Percentiles rank a stretch among this genome's conserved stretches.
Conservation (phyloP, 1,284 basidiomycete genomes). For the Ustilago vetiveriae region DNA sequence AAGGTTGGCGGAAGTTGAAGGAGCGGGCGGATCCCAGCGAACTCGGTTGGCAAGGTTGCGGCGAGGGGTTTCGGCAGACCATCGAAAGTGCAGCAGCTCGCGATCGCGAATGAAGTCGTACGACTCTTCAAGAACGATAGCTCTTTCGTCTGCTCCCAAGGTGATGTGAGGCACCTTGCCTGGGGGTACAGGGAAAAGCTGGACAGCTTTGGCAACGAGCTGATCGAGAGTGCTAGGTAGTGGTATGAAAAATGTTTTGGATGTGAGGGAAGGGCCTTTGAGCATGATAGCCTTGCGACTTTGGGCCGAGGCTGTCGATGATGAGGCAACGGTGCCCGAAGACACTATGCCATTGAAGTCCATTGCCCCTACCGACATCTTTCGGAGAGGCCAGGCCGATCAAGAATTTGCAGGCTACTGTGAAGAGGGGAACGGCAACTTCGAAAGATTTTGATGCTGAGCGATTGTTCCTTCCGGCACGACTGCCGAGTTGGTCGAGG, state of each 20-base stretch:
- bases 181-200: conserved; percentile 58
- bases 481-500: too few relatives aligned
- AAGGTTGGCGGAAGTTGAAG: conserved; percentile 8
- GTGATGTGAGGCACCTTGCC: conserved; percentile 60
- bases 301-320: conserved; percentile 5
- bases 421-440: too few relatives aligned
- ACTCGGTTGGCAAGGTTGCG: conserved; percentile 49
- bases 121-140: conserved; percentile 59
- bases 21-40: conserved; percentile 45
- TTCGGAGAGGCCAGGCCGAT: neutral
- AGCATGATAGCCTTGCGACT: conserved; percentile 53
- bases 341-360: neutral
- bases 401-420: neutral
- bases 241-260: conserved; percentile 58
- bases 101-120: conserved; percentile 61
- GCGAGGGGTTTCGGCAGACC: conserved; percentile 52
- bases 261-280: conserved; percentile 60
- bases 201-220: conserved; percentile 54
- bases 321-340: conserved; percentile 5
- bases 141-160: conserved; percentile 51
- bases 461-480: too few relatives aligned
- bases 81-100: conserved; percentile 61
- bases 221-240: conserved; percentile 53
- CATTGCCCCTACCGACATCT: neutral
- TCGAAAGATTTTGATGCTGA: too few relatives aligned